These are phyloP conservation scores for Polygonum aviculare DNA, from an alignment of 148 eudicot species.

Conservation along the genomic window DNA sequence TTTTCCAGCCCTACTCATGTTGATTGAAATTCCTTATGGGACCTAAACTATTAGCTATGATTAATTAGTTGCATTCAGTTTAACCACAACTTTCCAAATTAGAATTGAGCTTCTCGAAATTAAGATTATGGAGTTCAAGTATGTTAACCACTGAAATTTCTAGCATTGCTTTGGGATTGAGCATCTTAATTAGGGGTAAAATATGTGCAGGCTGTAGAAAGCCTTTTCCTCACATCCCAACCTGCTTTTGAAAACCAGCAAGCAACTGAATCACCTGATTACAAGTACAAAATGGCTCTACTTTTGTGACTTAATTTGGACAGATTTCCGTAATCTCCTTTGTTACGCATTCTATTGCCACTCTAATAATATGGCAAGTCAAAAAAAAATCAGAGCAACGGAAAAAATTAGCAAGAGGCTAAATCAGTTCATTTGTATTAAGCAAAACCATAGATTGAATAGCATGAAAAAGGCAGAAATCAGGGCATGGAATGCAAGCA, in stretches of 20 bases:
- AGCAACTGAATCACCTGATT: background rate
- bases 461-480: too few species aligned
- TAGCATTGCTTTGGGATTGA: background rate
- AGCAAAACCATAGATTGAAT: background rate
- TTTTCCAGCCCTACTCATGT: background rate
- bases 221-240: background rate
- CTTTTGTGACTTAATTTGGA: background rate
- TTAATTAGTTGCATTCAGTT: too few species aligned
- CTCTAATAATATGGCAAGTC: slow-evolving; percentile 19
- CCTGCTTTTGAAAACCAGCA: background rate
- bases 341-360: background rate
- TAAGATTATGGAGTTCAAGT: too few species aligned
- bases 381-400: slow-evolving; percentile 29
- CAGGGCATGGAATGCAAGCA: too few species aligned
- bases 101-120: too few species aligned
- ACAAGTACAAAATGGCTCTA: background rate
- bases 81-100: too few species aligned
- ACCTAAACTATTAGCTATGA: too few species aligned
- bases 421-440: slow-evolving; percentile 19
- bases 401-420: slow-evolving; percentile 13
- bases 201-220: background rate
- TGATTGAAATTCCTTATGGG: too few species aligned
- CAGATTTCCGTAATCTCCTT: background rate
- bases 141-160: too few species aligned
- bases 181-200: background rate